Percentiles rank a stretch among this genome's conserved stretches.
Evolutionary conservation across 1,284 basidiomycete genomes (phyloP).

Genomic region (Macrocystidia cucumis): DNA sequence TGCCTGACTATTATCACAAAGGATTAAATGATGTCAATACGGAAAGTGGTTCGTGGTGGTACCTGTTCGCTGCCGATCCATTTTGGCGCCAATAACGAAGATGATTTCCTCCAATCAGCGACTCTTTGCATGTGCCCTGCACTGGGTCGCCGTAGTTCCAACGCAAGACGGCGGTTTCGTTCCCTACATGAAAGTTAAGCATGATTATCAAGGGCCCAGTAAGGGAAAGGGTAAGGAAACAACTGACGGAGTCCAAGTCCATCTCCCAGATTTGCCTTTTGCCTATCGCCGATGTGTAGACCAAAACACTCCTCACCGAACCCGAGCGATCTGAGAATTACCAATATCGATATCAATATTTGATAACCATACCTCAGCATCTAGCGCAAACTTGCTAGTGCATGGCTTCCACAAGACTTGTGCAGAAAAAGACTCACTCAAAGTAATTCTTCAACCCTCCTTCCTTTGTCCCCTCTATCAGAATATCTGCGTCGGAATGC

Average conservation of each 20-base stretch:
- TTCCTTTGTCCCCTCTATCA: conserved; percentile 51
- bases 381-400: too few species aligned
- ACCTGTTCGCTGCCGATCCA: conserved; percentile 52
- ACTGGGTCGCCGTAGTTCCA: conserved; percentile 75
- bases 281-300: conserved; percentile 64
- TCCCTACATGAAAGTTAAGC: conserved; percentile 48
- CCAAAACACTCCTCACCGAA: conserved; percentile 83
- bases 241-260: conserved; percentile 61
- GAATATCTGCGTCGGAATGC: conserved; percentile 66
- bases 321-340: conserved; percentile 38
- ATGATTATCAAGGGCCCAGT: too few species aligned
- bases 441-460: conserved; percentile 81
- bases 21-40: conserved; percentile 4
- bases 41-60: conserved; percentile 9
- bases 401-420: too few species aligned
- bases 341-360: too few species aligned
- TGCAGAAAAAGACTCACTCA: too few species aligned
- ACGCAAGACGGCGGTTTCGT: conserved; percentile 73
- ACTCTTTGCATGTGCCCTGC: conserved; percentile 79
- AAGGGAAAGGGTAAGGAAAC: too few species aligned
- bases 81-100: conserved; percentile 88
- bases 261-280: conserved; percentile 81
- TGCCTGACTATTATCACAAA: conserved; percentile 46
- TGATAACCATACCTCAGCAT: not conserved
- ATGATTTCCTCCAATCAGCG: conserved; percentile 84